Evolutionary conservation across 306 rosid species (phyloP), one percentile per base, ranked within the genome.

Genomic region (Lupinus albus): DNA sequence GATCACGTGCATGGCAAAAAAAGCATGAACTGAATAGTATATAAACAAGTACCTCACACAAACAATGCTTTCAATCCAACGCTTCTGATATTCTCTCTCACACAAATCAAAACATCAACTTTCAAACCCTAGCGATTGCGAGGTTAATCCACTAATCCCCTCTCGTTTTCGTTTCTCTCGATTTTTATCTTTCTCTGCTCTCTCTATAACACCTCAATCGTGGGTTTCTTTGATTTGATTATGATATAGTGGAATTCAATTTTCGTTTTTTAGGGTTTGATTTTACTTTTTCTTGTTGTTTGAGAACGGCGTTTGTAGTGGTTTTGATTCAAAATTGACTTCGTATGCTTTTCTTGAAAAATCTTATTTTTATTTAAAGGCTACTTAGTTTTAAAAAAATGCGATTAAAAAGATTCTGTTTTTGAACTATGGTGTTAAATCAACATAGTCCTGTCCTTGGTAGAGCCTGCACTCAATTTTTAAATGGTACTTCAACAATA

Each of bases 1-100:
- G 18, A 28, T 18, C 71, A 54, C 75, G 75, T 61, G 75, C 76
- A 76, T 60, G 80, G 80, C 71, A 68, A 44, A 66, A 50, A 68
- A 41, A 33, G n/a, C 42, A 38, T 21, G 46, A 70, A 50, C 18
- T 8, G 20, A 60, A 53, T 35, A 55, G 17, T 46, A 16, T 64
- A 63, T 18, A 77, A 55, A 1, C 25, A 48, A 32, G 10, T 20
- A 32, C 32, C 32, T 51, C 15, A 8, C 4, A 0, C 7, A 9
- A 28, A 4, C 13, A 11, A 18, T 17, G 13, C 47, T 8, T 4
- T n/a, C 25, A 30, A 54, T 67, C 21, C 7, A 6, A 20, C 39
- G 41, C 38, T 64, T 55, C 38, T 35, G 6, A 7, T 5, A 7
- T 5, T 13, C 54, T n/a, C 12, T 9, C 16, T 11, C 60, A 11